Conservation (phyloP, 1,284 basidiomycete species). For the Fistulinella cinereoalba region DNA sequence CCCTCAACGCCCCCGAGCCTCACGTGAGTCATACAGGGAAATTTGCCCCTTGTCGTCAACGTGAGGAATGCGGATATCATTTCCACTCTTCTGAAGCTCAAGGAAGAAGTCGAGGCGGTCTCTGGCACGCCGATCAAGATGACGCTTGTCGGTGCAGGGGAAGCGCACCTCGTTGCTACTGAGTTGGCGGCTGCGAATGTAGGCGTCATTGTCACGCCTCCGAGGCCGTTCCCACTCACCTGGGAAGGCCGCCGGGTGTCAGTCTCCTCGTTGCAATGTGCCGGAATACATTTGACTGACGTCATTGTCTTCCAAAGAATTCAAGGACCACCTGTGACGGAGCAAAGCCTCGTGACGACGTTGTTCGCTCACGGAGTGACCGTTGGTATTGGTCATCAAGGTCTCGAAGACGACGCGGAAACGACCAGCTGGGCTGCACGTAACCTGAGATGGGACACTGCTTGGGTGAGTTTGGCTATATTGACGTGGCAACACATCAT, state of each 20-base stretch:
- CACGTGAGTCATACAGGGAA: constrained; percentile 36
- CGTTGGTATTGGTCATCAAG: constrained; percentile 63
- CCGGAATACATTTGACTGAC: constrained; percentile 12
- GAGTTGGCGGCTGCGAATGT: constrained; percentile 70
- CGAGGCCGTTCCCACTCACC: constrained; percentile 54
- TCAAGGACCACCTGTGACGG: constrained; percentile 72
- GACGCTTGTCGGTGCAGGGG: constrained; percentile 67
- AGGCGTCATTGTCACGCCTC: constrained; percentile 67
- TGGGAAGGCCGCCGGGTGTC: constrained; percentile 59
- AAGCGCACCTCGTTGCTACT: constrained; percentile 73
- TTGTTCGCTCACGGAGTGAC: constrained; percentile 68
- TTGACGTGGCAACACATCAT: background rate
- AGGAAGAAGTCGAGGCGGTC: constrained; percentile 62
- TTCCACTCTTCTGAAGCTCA: constrained; percentile 71
- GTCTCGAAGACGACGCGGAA: constrained; percentile 21
- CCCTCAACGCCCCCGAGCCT: background rate
- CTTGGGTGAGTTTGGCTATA: constrained; percentile 16
- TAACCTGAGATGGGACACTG: constrained; percentile 57
- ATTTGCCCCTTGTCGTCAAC: constrained; percentile 54
- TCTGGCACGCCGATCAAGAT: constrained; percentile 43
- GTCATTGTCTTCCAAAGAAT: constrained; percentile 35
- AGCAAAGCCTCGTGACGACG: constrained; percentile 60
- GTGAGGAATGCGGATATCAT: constrained; percentile 73
- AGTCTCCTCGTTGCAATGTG: constrained; percentile 15
- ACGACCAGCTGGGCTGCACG: constrained; percentile 49